Base-by-base conservation (phyloP, 306 rosid species). In the Pyrus betulifolia region DNA sequence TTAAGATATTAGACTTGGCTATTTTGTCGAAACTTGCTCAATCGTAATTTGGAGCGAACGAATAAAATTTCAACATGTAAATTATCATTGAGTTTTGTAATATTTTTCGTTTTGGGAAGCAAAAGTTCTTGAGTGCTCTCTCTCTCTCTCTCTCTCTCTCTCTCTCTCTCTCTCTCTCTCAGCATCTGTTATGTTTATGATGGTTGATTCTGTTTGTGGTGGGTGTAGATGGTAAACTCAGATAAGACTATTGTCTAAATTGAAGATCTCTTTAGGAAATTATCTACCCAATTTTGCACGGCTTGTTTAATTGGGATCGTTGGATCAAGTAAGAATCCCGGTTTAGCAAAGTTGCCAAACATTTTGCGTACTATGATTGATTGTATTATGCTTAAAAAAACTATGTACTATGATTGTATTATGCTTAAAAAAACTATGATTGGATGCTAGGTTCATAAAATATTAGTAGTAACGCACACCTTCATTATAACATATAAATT, bases 1-100 rank as follows among this genome's bases (percentile, higher is more conserved):
- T 96, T 55, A 92, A 96, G 89, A 96, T 96, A 74, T 89, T 96
- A 72, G 98, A 92, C 84, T 66, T 96, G 35, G 92, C 86, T 74
- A 84, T 85, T 82, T 88, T 96, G 78, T 97, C 99, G 19, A 96
- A 96, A 85, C 83, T 96, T 85, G 97, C 87, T 35, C 86, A 87
- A 45, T 30, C 85, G 11, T 86, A 82, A 85, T 82, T 61, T 38
- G 21, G 49, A 28, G 27, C 44, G 62, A 40, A 40, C 69, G 65
- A 67, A 58, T 28, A 74, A 74, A 22, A 38, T 64, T 46, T 69
- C 58, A 62, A 33, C 21, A 30, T 75, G 84, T 62, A 75, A 60
- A 75, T 80, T 28, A 18, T 69, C 55, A 45, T 80, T 69, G 42
- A 69, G 52, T 72, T 71, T 31, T 12, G 59, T 59, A 64, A 54